Evolutionary conservation across 2,329 filamentous ascomycete species (phyloP).

Genomic region (Conoideocrella luteorostrata): DNA sequence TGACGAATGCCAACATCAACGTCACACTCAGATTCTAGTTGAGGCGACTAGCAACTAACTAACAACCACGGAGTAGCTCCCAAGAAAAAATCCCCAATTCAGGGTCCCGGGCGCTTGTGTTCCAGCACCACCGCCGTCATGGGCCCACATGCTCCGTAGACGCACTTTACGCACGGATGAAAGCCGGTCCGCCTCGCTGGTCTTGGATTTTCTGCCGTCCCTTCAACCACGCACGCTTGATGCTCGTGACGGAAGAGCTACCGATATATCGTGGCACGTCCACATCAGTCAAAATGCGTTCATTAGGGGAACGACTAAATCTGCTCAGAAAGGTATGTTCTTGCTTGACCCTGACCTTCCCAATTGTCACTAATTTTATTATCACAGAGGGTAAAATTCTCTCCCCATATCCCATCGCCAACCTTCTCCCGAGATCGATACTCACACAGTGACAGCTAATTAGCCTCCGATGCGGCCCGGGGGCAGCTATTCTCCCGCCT

Average conservation of each 20-base stretch:
- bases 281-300: constrained; percentile 25
- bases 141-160: background rate
- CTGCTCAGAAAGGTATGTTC: constrained; percentile 63
- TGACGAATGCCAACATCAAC: background rate
- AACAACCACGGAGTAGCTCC: too few species aligned
- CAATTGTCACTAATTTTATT: background rate
- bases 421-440: too few species aligned
- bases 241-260: too few species aligned
- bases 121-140: too few species aligned
- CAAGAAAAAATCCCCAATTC: background rate
- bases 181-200: constrained; percentile 15
- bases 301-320: constrained; percentile 63
- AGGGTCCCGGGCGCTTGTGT: background rate
- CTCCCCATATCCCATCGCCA: constrained; percentile 11
- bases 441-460: constrained; percentile 52
- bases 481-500: constrained; percentile 72
- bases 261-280: background rate
- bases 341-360: background rate
- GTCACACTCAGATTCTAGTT: background rate
- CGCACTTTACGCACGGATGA: constrained; percentile 12
- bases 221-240: too few species aligned
- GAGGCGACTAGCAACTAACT: background rate
- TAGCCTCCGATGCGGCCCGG: constrained; percentile 70
- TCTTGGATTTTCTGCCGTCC: background rate
- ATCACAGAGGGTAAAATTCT: constrained; percentile 34